Evolutionary conservation across 1,284 basidiomycete genomes (phyloP).

Genomic region (Schizophyllum commune): DNA sequence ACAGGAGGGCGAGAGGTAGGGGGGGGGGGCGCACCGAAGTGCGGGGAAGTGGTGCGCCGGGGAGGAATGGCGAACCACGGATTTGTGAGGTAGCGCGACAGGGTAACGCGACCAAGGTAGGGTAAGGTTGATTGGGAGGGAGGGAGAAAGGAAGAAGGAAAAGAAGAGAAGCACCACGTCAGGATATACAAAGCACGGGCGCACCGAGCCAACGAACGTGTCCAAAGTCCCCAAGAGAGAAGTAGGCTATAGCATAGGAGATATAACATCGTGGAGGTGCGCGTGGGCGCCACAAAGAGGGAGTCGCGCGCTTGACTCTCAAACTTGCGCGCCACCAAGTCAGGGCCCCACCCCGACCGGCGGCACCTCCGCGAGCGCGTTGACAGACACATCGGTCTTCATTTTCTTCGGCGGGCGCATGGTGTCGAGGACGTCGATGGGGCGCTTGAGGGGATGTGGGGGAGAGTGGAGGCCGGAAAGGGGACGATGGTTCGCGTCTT

Average conservation of each 20-base stretch:
- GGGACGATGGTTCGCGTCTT: background rate
- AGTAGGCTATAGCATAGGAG: slow-evolving; percentile 30
- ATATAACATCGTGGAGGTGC: slow-evolving; percentile 2
- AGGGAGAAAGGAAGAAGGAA: background rate
- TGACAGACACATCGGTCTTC: slow-evolving; percentile 36
- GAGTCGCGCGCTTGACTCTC: too few species aligned
- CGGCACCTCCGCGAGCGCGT: slow-evolving; percentile 13
- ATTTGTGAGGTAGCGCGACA: too few species aligned
- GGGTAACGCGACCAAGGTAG: background rate
- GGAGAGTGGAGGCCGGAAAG: background rate
- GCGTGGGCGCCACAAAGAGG: too few species aligned
- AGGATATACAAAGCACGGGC: background rate
- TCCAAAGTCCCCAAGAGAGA: slow-evolving; percentile 19
- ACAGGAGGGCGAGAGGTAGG: background rate
- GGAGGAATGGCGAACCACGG: too few species aligned
- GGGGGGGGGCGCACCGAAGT: too few species aligned
- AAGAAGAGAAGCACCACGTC: background rate
- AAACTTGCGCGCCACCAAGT: slow-evolving; percentile 15
- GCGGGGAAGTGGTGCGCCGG: too few species aligned
- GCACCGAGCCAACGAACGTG: slow-evolving; percentile 3
- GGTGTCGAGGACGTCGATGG: background rate
- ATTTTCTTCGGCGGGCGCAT: slow-evolving; percentile 40
- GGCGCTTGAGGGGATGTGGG: background rate
- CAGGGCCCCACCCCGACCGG: background rate
- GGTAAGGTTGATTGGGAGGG: background rate